A percentile compares a stretch with the other conserved stretches of the same genome.
These are phyloP conservation scores for Galerina sulciceps DNA, from an alignment of 768 basidiomycete species.

Conservation along the genomic window DNA sequence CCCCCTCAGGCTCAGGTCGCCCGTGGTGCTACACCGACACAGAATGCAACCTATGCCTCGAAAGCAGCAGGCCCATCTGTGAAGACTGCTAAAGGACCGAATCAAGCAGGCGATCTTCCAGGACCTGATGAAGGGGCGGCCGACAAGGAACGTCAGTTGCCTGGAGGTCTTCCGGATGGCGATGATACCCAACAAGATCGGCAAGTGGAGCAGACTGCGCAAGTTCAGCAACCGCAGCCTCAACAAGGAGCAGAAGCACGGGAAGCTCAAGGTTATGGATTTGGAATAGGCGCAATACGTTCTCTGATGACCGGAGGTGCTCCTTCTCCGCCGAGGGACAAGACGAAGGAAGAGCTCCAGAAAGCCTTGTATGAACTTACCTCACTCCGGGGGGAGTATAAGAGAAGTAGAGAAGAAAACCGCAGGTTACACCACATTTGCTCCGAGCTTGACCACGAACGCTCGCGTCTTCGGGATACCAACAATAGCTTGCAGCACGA, in stretches of 20 bases:
- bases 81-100: too few relatives aligned
- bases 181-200: background rate
- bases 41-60: too few relatives aligned
- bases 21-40: too few relatives aligned
- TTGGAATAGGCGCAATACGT: background rate
- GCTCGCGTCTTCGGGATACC: conserved; percentile 1
- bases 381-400: background rate
- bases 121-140: too few relatives aligned
- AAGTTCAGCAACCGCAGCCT: background rate
- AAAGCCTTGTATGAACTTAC: background rate
- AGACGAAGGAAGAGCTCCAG: background rate
- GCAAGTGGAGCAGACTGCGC: background rate
- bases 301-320: background rate
- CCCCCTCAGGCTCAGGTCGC: background rate
- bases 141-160: background rate
- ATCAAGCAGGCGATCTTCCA: too few relatives aligned
- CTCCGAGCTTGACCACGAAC: conserved; percentile 2
- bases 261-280: background rate
- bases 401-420: background rate
- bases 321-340: background rate
- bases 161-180: background rate
- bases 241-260: background rate
- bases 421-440: background rate
- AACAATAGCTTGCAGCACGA: conserved; percentile 7
- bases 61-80: too few relatives aligned